Evolutionary conservation across 306 rosid genomes (phyloP).

Genomic region (Quercus parvula): DNA sequence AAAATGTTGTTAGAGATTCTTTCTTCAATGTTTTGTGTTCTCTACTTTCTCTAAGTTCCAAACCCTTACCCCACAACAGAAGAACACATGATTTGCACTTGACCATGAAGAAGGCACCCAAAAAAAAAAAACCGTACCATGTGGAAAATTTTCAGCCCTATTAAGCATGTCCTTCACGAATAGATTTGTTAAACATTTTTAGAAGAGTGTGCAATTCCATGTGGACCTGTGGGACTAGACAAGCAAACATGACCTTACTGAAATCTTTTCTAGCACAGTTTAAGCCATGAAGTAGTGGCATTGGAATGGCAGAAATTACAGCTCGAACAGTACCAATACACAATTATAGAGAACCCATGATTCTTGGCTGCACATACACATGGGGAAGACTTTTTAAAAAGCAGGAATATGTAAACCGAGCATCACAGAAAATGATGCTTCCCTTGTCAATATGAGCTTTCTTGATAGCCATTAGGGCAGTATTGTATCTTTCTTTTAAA

Average conservation of each 20-base stretch:
- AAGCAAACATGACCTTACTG: slow-evolving; percentile 28
- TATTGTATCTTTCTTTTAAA: slow-evolving; percentile 1
- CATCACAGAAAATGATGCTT: slow-evolving; percentile 32
- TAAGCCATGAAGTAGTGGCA: slow-evolving; percentile 40
- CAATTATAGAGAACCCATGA: slow-evolving; percentile 47
- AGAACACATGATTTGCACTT: not conserved
- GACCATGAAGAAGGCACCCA: not conserved
- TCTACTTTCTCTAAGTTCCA: not conserved
- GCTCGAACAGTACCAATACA: slow-evolving; percentile 10
- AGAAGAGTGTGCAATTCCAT: slow-evolving; percentile 32
- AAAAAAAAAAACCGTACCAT: no score
- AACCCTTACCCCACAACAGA: not conserved
- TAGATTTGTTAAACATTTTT: slow-evolving; percentile 11
- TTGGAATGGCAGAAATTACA: slow-evolving; percentile 42
- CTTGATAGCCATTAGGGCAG: slow-evolving; percentile 13
- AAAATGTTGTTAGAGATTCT: not conserved
- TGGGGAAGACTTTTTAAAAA: slow-evolving; percentile 27
- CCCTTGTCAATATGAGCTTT: slow-evolving; percentile 25
- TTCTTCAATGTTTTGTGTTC: not conserved
- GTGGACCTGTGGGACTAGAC: slow-evolving; percentile 44
- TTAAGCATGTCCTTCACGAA: not conserved
- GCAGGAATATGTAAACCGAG: slow-evolving; percentile 24
- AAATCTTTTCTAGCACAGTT: slow-evolving; percentile 31
- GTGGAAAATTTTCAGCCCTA: not conserved
- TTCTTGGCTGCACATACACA: slow-evolving; percentile 55